Evolutionary conservation across 306 rosid genomes (phyloP).

Genomic region (Quercus robur): DNA sequence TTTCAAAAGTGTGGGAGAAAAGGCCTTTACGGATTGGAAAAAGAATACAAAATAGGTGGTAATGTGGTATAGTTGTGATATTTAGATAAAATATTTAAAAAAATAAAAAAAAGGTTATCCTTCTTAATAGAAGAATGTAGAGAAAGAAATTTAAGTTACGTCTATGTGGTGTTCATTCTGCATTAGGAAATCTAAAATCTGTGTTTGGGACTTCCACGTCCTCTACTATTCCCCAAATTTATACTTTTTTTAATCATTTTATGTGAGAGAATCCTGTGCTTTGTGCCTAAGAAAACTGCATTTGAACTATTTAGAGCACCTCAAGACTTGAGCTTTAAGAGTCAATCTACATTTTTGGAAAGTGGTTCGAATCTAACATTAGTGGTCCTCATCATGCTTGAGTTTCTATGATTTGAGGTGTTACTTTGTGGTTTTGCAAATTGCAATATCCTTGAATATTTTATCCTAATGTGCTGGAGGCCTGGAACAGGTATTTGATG

Average conservation of each 20-base stretch:
- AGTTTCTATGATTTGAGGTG: not conserved
- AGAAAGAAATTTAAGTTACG: not conserved
- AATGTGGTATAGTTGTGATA: not conserved
- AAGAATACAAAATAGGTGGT: not conserved
- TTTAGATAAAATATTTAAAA: not conserved
- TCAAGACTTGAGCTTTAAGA: not conserved
- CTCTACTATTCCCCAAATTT: no score
- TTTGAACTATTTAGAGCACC: not conserved
- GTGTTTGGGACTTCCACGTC: not conserved
- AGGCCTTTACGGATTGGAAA: not conserved
- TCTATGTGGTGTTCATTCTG: not conserved
- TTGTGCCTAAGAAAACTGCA: not conserved
- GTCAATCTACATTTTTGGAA: not conserved
- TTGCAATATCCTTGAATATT: constrained; percentile 7
- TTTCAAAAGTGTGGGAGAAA: not conserved
- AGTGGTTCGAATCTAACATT: not conserved
- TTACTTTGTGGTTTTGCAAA: not conserved
- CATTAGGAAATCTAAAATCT: not conserved
- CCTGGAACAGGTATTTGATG: constrained; percentile 76
- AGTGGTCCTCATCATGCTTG: not conserved
- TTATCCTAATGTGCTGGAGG: constrained; percentile 10
- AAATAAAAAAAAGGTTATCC: not conserved
- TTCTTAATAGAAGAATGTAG: not conserved
- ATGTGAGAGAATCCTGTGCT: not conserved
- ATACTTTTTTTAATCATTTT: not conserved